Conservation (phyloP, 163 green algal species). For the Prototheca wickerhamii region DNA sequence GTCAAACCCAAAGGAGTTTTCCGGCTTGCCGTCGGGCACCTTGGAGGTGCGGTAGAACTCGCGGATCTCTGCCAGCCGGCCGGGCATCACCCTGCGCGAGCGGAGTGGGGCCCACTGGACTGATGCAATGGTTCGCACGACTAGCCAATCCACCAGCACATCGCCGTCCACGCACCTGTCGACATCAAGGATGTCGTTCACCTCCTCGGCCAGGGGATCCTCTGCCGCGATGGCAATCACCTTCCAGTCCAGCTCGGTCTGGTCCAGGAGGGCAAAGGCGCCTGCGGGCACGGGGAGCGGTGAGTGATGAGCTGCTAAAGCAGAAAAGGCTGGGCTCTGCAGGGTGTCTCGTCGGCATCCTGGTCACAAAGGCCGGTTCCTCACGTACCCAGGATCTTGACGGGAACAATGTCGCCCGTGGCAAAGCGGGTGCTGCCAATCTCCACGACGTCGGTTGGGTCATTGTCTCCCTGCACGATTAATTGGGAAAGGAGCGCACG, state of each 20-base stretch:
- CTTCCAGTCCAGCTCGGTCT: slow-evolving; percentile 99
- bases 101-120: background rate
- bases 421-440: slow-evolving; percentile 61
- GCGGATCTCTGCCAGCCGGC: slow-evolving; percentile 86
- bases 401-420: slow-evolving; percentile 77
- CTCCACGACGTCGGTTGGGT: slow-evolving; percentile 98
- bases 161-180: slow-evolving; percentile 40
- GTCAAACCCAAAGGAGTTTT: slow-evolving; percentile 91
- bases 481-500: background rate
- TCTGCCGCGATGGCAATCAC: slow-evolving; percentile 78
- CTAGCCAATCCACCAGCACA: slow-evolving; percentile 2
- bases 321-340: too few species aligned
- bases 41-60: slow-evolving; percentile 99
- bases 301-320: background rate
- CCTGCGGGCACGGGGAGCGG: slow-evolving; percentile 11
- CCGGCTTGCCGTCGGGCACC: slow-evolving; percentile 95
- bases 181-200: slow-evolving; percentile 95
- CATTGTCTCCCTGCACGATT: slow-evolving; percentile 85
- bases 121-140: too few species aligned
- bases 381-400: slow-evolving; percentile 40
- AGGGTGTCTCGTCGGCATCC: too few species aligned
- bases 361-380: background rate
- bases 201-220: slow-evolving; percentile 81
- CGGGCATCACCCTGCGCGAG: slow-evolving; percentile 72
- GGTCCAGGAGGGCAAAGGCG: slow-evolving; percentile 97